phyloP scores from a whole-genome alignment of 768 basidiomycete genomes.

The Rossbeevera mucosa region DNA sequence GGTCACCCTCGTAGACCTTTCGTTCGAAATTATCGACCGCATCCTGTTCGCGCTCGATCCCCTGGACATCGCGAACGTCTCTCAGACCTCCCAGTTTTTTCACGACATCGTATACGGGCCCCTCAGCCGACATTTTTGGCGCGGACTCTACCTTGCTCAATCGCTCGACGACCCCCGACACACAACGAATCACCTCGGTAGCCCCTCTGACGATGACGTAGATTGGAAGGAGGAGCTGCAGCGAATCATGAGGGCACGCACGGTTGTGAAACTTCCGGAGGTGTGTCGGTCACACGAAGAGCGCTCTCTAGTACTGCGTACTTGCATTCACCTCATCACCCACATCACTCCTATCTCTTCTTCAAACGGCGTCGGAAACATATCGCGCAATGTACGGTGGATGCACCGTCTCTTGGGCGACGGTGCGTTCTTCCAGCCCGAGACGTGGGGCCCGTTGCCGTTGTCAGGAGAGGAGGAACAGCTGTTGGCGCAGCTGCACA shows the following conservation, averaged over 20 bases:
- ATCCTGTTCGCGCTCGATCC: slow-evolving; percentile 59
- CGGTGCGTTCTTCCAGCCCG: slow-evolving; percentile 42
- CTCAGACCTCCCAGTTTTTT: slow-evolving; percentile 47
- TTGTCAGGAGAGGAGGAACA: slow-evolving; percentile 38
- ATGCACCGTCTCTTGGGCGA: slow-evolving; percentile 40
- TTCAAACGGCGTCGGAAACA: slow-evolving; percentile 20
- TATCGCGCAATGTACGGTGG: slow-evolving; percentile 54
- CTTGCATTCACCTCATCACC: slow-evolving; percentile 47
- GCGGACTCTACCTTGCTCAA: slow-evolving; percentile 56
- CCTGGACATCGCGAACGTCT: slow-evolving; percentile 48
- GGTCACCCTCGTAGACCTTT: slow-evolving; percentile 37
- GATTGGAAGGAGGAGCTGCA: slow-evolving; percentile 56
- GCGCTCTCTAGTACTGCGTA: slow-evolving; percentile 38
- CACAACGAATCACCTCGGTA: slow-evolving; percentile 38
- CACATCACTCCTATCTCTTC: slow-evolving; percentile 37
- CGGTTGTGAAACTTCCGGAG: slow-evolving; percentile 35
- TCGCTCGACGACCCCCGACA: slow-evolving; percentile 60
- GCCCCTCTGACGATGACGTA: slow-evolving; percentile 22
- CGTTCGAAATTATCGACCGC: slow-evolving; percentile 56
- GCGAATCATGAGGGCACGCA: slow-evolving; percentile 50
- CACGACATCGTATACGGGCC: slow-evolving; percentile 46
- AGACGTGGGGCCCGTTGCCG: slow-evolving; percentile 17
- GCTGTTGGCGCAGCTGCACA: slow-evolving; percentile 49
- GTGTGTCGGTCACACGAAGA: slow-evolving; percentile 41
- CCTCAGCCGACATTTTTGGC: slow-evolving; percentile 48